Conservation (phyloP, 495 filamentous ascomycete species). For the Bombardia bombarda region DNA sequence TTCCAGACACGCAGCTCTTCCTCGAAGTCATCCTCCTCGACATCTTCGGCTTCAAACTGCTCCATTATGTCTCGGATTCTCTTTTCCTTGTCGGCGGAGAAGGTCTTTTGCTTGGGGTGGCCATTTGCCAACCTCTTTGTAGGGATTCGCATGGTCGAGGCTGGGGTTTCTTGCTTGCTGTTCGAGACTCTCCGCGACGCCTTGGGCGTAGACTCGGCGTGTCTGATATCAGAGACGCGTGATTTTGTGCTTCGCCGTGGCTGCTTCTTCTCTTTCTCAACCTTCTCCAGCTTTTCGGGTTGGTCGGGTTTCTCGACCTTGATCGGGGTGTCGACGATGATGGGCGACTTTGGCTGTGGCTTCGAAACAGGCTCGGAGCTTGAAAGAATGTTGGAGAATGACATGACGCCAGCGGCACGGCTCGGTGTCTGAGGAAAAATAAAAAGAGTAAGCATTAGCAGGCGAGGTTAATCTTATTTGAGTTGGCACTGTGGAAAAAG, state of each 20-base stretch:
- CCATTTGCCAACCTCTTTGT: constrained; percentile 45
- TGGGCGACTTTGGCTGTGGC: constrained; percentile 33
- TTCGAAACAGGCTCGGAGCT: constrained; percentile 55
- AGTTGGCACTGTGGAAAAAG: constrained; percentile 16
- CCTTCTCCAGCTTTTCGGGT: constrained; percentile 10
- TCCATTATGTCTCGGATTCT: constrained; percentile 55
- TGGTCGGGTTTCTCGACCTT: constrained; percentile 17
- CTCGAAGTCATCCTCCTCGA: constrained; percentile 58
- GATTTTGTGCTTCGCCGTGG: constrained; percentile 36
- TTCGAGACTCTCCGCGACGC: constrained; percentile 29
- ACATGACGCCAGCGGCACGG: constrained; percentile 76
- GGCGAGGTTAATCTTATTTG: constrained; percentile 1
- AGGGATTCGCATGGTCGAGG: constrained; percentile 36
- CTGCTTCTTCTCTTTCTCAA: constrained; percentile 23
- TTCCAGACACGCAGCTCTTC: constrained; percentile 46
- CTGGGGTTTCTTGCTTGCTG: constrained; percentile 36
- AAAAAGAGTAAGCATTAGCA: too few species aligned
- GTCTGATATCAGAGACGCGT: constrained; percentile 31
- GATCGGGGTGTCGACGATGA: constrained; percentile 18
- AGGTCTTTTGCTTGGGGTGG: constrained; percentile 41
- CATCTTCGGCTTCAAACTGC: constrained; percentile 61
- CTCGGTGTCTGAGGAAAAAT: constrained; percentile 48
- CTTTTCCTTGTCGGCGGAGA: constrained; percentile 59
- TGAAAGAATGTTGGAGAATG: constrained; percentile 83
- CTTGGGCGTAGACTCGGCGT: constrained; percentile 30